Evolutionary conservation across 2,329 filamentous ascomycete species (phyloP).

Genomic region (Aspergillus sp.): DNA sequence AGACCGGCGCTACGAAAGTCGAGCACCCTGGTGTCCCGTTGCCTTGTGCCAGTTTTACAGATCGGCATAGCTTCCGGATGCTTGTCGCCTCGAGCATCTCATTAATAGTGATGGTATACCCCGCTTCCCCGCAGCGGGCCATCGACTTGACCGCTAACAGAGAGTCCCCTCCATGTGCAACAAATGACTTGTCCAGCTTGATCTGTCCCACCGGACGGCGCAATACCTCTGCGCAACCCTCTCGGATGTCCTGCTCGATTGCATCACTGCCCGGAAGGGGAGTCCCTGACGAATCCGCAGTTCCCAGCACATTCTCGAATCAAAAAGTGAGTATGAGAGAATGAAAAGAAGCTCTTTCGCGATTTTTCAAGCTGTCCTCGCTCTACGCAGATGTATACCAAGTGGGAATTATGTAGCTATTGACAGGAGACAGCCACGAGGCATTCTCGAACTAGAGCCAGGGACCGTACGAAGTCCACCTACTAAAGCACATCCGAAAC

Average conservation of each 20-base stretch:
- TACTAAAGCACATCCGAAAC: neutral
- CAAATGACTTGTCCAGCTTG: constrained; percentile 7
- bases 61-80: constrained; percentile 1
- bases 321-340: neutral
- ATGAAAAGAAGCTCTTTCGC: neutral
- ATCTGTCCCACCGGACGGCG: constrained; percentile 9
- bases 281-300: neutral
- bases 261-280: constrained; percentile 1
- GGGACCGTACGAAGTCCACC: neutral
- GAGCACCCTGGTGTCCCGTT: neutral
- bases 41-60: neutral
- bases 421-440: neutral
- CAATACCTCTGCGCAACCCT: constrained; percentile 10
- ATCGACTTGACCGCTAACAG: constrained; percentile 7
- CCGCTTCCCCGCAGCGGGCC: constrained; percentile 11
- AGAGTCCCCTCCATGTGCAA: constrained; percentile 10
- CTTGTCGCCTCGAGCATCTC: constrained; percentile 9
- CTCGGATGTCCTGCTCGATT: constrained; percentile 3
- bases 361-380: neutral
- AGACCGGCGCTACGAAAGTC: neutral
- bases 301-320: neutral
- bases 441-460: neutral
- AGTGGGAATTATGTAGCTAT: neutral
- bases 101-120: constrained; percentile 9
- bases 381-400: neutral